Conservation (phyloP, 371 early-diverging fungal species). For the Choanephora cucurbitarum region DNA sequence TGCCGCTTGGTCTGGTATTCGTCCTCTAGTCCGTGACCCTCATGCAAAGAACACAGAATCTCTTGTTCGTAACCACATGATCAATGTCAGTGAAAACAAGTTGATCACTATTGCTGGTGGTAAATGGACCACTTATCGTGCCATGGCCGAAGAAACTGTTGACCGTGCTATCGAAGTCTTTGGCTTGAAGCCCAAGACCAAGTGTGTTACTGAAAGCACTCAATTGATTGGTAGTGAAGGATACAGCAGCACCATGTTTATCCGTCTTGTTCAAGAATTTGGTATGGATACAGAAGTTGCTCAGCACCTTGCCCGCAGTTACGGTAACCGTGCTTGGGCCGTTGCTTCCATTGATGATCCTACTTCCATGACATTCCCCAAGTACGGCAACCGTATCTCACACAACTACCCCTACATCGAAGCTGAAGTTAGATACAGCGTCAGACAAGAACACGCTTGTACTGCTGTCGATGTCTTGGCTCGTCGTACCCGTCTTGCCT, state of each 20-base stretch:
- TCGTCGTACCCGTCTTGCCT: constrained; percentile 93
- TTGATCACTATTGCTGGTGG: constrained; percentile 98
- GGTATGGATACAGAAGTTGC: constrained; percentile 95
- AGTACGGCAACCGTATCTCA: constrained; percentile 81
- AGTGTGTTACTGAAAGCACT: constrained; percentile 74
- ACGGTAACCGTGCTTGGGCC: constrained; percentile 95
- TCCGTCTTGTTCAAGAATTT: constrained; percentile 89
- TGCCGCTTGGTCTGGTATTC: constrained; percentile 98
- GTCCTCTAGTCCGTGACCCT: constrained; percentile 98
- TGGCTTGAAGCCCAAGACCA: constrained; percentile 53
- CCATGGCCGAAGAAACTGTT: constrained; percentile 98
- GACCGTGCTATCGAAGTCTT: constrained; percentile 86
- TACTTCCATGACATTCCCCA: constrained; percentile 76
- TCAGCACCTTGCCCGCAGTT: constrained; percentile 87
- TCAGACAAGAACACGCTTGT: constrained; percentile 92
- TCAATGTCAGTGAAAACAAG: constrained; percentile 82
- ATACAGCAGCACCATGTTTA: constrained; percentile 88
- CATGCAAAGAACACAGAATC: constrained; percentile 88
- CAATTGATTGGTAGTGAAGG: constrained; percentile 88
- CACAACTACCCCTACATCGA: constrained; percentile 92
- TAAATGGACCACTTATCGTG: constrained; percentile 99
- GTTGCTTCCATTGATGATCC: constrained; percentile 82
- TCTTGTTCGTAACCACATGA: constrained; percentile 97
- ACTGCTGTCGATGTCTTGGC: constrained; percentile 95
- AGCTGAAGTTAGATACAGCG: constrained; percentile 95